phyloP scores from a whole-genome alignment of 2,329 filamentous ascomycete species.

The Tolypocladium ophioglossoides region DNA sequence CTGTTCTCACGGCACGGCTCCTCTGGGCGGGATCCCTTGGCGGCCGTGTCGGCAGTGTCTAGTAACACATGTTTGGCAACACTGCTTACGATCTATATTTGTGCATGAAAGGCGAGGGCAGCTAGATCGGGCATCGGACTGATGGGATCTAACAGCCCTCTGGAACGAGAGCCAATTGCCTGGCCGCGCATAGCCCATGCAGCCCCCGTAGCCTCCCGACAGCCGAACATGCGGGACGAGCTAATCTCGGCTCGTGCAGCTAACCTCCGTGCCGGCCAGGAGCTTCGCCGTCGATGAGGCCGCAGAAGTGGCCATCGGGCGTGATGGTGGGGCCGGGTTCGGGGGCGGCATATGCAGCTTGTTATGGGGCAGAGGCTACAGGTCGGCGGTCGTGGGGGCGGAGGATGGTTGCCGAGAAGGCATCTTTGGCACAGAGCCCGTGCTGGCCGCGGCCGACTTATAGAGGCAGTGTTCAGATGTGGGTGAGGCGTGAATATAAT shows the following conservation, averaged over 20 bases:
- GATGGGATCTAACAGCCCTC: too few relatives aligned
- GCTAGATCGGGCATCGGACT: too few relatives aligned
- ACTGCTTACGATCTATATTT: too few relatives aligned
- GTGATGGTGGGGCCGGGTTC: not conserved
- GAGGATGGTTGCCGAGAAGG: too few relatives aligned
- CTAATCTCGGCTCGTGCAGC: not conserved
- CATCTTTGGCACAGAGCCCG: not conserved
- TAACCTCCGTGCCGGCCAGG: not conserved
- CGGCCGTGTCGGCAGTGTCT: too few relatives aligned
- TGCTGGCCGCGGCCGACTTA: too few relatives aligned
- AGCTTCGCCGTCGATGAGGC: not conserved
- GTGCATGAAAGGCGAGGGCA: too few relatives aligned
- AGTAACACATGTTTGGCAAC: too few relatives aligned
- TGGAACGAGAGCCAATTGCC: not conserved
- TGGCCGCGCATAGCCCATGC: not conserved
- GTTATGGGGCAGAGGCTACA: not conserved
- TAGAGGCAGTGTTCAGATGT: too few relatives aligned
- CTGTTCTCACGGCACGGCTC: too few relatives aligned
- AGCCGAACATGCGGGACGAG: not conserved
- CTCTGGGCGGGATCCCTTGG: too few relatives aligned
- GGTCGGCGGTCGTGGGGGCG: not conserved
- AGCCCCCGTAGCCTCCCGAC: not conserved
- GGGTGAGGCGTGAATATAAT: too few relatives aligned
- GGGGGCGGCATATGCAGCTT: not conserved
- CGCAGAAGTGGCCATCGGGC: not conserved